phyloP scores from a whole-genome alignment of 1,284 basidiomycete genomes.

The Moniliella sp. region DNA sequence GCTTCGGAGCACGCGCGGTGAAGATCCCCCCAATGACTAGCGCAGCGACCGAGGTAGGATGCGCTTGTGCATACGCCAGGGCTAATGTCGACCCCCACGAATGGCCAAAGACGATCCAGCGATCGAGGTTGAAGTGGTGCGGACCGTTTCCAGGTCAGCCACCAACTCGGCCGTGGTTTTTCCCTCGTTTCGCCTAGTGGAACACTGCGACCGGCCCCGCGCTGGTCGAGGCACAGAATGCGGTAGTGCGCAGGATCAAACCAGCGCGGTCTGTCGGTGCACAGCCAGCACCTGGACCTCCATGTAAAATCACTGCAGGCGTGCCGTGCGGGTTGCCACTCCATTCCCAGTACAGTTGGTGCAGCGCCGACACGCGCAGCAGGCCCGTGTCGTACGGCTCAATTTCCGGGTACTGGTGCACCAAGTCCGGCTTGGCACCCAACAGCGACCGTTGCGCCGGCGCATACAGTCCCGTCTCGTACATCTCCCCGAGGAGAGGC shows the following conservation, averaged over 20 bases:
- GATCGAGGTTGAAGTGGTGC: constrained; percentile 44
- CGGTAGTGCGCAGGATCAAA: constrained; percentile 25
- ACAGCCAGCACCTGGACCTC: constrained; percentile 24
- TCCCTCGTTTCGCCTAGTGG: constrained; percentile 51
- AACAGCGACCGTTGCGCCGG: constrained; percentile 7
- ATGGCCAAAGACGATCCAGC: constrained; percentile 30
- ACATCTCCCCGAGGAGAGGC: too few relatives aligned
- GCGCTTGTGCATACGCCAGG: constrained; percentile 62
- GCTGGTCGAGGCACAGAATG: constrained; percentile 40
- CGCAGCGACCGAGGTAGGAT: constrained; percentile 57
- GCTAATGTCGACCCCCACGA: constrained; percentile 64
- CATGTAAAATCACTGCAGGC: constrained; percentile 23
- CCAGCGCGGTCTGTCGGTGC: constrained; percentile 12
- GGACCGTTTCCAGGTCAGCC: constrained; percentile 61
- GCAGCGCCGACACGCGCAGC: constrained; percentile 6
- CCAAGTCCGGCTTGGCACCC: constrained; percentile 8
- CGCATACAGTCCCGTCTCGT: too few relatives aligned
- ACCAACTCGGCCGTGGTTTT: constrained; percentile 95
- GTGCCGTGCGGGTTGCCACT: constrained; percentile 18
- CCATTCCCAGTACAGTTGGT: constrained; percentile 21
- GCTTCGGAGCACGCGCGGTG: constrained; percentile 55
- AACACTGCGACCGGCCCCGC: constrained; percentile 49
- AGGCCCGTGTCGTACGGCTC: constrained; percentile 18
- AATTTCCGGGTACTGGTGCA: constrained; percentile 13
- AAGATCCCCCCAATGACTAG: constrained; percentile 75